A percentile compares a stretch with the other conserved stretches of the same genome.
Evolutionary conservation across 805 yeast genomes (phyloP).

Genomic region (Wickerhamomyces sydowiorum): DNA sequence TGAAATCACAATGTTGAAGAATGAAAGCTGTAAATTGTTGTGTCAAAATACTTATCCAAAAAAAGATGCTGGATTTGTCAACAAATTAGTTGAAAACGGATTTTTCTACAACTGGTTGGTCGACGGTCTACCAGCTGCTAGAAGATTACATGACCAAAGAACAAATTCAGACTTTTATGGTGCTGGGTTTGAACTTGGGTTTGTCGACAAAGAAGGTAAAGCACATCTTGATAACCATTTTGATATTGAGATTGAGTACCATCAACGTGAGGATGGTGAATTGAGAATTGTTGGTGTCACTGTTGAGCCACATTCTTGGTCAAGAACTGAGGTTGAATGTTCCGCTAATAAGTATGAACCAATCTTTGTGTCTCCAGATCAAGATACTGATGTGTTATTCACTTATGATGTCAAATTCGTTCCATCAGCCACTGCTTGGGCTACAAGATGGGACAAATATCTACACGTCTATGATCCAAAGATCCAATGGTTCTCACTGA

Average conservation of each 20-base stretch:
- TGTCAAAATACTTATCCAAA: constrained; percentile 58
- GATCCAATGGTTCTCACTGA: constrained; percentile 92
- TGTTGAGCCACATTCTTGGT: constrained; percentile 63
- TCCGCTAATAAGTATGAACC: constrained; percentile 29
- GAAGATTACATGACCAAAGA: constrained; percentile 46
- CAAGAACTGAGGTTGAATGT: constrained; percentile 32
- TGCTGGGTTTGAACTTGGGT: constrained; percentile 77
- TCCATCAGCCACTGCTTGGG: constrained; percentile 79
- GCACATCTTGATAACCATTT: constrained; percentile 78
- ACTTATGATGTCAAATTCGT: constrained; percentile 80
- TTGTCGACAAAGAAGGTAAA: constrained; percentile 46
- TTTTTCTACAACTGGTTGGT: constrained; percentile 89
- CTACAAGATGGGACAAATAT: constrained; percentile 98
- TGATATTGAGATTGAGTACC: constrained; percentile 77
- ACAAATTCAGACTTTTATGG: constrained; percentile 64
- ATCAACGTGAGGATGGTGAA: constrained; percentile 57
- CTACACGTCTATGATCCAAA: constrained; percentile 87
- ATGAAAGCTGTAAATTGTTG: constrained; percentile 59
- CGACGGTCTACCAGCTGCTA: constrained; percentile 94
- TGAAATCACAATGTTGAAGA: constrained; percentile 69
- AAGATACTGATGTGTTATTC: constrained; percentile 57
- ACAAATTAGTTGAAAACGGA: constrained; percentile 73
- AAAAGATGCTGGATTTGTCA: constrained; percentile 68
- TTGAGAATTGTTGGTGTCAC: constrained; percentile 89
- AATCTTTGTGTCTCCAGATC: constrained; percentile 42